Base-by-base conservation (phyloP, 1,139 yeast species). In the Yamadazyma conglobata region DNA sequence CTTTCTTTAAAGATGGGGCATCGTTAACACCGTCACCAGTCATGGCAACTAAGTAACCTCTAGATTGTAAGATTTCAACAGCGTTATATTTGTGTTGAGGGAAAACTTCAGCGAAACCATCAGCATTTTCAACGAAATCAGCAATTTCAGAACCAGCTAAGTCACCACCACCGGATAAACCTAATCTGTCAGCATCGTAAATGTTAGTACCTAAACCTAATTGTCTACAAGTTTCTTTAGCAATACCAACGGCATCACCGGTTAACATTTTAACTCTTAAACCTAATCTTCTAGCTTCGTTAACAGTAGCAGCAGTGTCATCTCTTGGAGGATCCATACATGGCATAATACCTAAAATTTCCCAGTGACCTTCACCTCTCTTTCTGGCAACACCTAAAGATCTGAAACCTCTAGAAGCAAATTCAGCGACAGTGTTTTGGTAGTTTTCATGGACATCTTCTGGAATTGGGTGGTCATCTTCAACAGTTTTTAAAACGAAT, bases 291-390 rank as follows among this genome's bases (percentile, higher is more conserved):
- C 86, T 84, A 57, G 96, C 96, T 75, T 87, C 96, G 68, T 77
- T 67, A 64, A 87, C 93, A 66, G 96, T 87, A 61, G 81, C 84
- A 62, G 95, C 96, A 77, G 96, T 87, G 66, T 87, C 96, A 64
- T 86, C 95, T 80, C 96, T 85, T 71, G 96, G 96, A 59, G 96
- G 96, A 70, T 87, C 96, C 91, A 87, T 86, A 78, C 95, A 86
- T 65, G 96, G 95, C 94, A 87, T 86, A 73, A 87, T 89, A 73
- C 96, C 96, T 59, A 87, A 77, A 56, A 87, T 83, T 75, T 87
- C 95, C 96, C 96, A 87, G 81, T 86, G 95, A 64, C 94, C 95
- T 68, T 87, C 95, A 71, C 95, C 95, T 82, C 94, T 83, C 93
- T 87, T 87, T 78, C 95, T 87, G 54, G 96, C 95, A 73, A 87